Percentiles rank a stretch among this genome's conserved stretches.
These are phyloP conservation scores for Colletotrichum liaoningense DNA, from an alignment of 2,329 filamentous ascomycete species.

Conservation along the genomic window DNA sequence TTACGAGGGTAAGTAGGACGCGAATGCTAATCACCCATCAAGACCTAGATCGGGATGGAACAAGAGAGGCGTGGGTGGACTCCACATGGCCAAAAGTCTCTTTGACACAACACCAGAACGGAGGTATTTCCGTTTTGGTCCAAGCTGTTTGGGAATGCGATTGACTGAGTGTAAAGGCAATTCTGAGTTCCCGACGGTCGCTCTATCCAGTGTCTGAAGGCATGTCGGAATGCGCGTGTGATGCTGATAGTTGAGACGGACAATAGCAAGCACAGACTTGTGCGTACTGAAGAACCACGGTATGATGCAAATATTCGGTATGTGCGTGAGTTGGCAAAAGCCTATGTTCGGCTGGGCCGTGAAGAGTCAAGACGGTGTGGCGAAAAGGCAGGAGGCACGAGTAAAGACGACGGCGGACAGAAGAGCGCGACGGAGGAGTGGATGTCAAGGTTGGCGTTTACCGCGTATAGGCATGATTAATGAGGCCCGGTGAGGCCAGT, in stretches of 20 bases:
- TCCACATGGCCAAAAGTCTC: slow-evolving; percentile 36
- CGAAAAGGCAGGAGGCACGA: slow-evolving; percentile 2
- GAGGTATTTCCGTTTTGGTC: slow-evolving; percentile 31
- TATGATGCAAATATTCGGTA: background rate
- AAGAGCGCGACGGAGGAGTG: slow-evolving; percentile 15
- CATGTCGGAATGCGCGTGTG: background rate
- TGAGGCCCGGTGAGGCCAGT: background rate
- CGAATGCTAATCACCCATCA: slow-evolving; percentile 22
- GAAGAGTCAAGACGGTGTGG: slow-evolving; percentile 18
- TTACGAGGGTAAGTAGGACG: slow-evolving; percentile 10
- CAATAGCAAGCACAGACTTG: slow-evolving; percentile 19
- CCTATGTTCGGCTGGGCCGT: slow-evolving; percentile 17
- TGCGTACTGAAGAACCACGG: background rate
- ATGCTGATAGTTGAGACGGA: slow-evolving; percentile 28
- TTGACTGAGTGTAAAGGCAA: slow-evolving; percentile 1
- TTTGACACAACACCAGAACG: slow-evolving; percentile 29
- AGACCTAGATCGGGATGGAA: slow-evolving; percentile 29
- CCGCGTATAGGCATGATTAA: background rate
- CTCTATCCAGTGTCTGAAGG: background rate
- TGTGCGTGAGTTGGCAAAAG: slow-evolving; percentile 2
- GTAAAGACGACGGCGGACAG: background rate
- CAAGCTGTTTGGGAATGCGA: slow-evolving; percentile 28
- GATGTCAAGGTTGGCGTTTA: background rate
- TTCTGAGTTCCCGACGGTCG: slow-evolving; percentile 9
- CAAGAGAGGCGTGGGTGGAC: slow-evolving; percentile 21